These are phyloP conservation scores for Diutina pseudorugosa DNA, from an alignment of 1,139 yeast species.

Conservation along the genomic window DNA sequence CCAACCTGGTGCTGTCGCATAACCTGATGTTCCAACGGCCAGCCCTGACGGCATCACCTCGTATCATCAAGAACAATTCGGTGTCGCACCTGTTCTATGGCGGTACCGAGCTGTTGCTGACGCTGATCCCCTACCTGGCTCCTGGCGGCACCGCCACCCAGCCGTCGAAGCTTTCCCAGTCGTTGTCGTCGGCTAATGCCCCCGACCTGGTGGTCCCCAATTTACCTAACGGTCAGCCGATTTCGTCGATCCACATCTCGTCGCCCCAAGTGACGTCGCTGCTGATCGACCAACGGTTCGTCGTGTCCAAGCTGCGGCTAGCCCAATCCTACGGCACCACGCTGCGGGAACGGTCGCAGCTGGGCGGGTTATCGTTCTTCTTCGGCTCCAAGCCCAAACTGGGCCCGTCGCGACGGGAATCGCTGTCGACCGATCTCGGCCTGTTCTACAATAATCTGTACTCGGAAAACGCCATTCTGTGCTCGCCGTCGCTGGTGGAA, in stretches of 20 bases:
- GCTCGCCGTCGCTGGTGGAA: constrained; percentile 29
- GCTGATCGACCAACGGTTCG: constrained; percentile 59
- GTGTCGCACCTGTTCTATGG: constrained; percentile 29
- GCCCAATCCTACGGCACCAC: constrained; percentile 24
- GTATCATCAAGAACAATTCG: constrained; percentile 32
- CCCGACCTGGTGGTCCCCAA: constrained; percentile 16
- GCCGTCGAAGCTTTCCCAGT: neutral
- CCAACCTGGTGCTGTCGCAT: neutral
- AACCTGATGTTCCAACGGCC: neutral
- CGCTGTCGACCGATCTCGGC: constrained; percentile 32
- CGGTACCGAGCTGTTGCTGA: constrained; percentile 39
- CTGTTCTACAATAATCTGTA: constrained; percentile 29
- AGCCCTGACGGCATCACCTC: constrained; percentile 18
- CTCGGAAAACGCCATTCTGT: constrained; percentile 12
- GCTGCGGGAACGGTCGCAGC: neutral
- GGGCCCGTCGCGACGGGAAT: constrained; percentile 11
- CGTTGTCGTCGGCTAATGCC: neutral
- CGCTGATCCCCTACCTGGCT: constrained; percentile 60
- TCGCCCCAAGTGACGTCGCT: constrained; percentile 50
- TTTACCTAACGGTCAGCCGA: constrained; percentile 42
- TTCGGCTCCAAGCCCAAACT: constrained; percentile 26
- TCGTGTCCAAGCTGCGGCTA: constrained; percentile 59
- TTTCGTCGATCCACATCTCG: constrained; percentile 49
- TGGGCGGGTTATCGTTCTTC: constrained; percentile 31
- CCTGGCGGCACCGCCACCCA: constrained; percentile 40